Evolutionary conservation across 805 yeast species (phyloP).

Genomic region (Pichia insulana): DNA sequence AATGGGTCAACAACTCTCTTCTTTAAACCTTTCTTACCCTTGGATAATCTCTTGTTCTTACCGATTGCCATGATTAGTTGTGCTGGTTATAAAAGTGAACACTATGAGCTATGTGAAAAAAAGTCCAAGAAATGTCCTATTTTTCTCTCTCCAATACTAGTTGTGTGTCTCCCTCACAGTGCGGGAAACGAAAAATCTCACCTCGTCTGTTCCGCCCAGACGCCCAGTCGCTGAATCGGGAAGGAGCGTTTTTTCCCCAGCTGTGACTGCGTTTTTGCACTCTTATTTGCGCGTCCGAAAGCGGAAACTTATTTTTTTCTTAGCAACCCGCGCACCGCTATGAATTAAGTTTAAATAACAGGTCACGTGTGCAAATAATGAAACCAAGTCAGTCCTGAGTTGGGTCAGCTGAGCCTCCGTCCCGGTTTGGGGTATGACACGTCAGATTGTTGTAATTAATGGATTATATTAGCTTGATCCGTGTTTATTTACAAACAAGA

Average conservation of each 20-base stretch:
- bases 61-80: constrained; percentile 48
- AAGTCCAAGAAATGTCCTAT: not conserved
- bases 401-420: too few species aligned
- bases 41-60: constrained; percentile 69
- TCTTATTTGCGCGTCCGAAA: not conserved
- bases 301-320: not conserved
- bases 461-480: too few species aligned
- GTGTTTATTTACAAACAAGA: too few species aligned
- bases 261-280: not conserved
- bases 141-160: not conserved
- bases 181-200: not conserved
- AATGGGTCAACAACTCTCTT: constrained; percentile 99
- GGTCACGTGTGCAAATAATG: too few species aligned
- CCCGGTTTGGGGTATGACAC: too few species aligned
- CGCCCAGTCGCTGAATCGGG: not conserved
- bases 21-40: constrained; percentile 95
- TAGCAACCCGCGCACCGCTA: not conserved
- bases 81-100: constrained; percentile 5
- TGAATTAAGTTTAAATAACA: too few species aligned
- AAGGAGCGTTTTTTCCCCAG: not conserved
- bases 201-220: too few species aligned
- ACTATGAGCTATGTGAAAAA: constrained; percentile 1
- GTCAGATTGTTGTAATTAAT: too few species aligned
- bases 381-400: too few species aligned
- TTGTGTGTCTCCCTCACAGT: not conserved